Percentiles rank a stretch among this genome's conserved stretches.
These are phyloP conservation scores for Capsicum rhomboideum DNA, from an alignment of 257 asterid species.

Conservation along the genomic window DNA sequence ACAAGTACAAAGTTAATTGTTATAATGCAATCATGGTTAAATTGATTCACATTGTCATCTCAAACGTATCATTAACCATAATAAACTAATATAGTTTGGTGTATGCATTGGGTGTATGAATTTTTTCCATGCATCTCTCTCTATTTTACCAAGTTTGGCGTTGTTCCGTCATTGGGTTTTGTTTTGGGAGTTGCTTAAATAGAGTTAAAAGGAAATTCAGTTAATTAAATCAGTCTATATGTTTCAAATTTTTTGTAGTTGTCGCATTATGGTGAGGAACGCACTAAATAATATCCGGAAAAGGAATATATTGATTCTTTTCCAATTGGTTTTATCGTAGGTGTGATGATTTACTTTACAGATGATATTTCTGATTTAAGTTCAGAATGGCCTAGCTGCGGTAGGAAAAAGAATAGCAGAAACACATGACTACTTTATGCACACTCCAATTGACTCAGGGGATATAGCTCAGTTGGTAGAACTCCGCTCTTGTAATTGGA, in stretches of 20 bases:
- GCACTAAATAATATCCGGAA: not conserved
- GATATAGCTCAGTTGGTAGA: not conserved
- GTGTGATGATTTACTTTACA: not conserved
- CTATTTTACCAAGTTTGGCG: not conserved
- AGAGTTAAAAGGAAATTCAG: not conserved
- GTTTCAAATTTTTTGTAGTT: too few species aligned
- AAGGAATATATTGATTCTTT: not conserved
- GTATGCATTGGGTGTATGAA: not conserved
- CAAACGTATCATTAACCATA: not conserved
- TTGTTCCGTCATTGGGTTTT: not conserved
- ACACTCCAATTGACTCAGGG: not conserved
- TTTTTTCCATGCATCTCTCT: not conserved
- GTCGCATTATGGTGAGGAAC: not conserved
- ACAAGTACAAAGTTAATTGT: not conserved
- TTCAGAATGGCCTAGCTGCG: not conserved
- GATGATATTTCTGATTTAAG: not conserved
- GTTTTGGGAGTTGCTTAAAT: not conserved
- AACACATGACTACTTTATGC: not conserved
- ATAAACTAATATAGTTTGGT: not conserved
- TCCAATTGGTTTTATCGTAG: not conserved
- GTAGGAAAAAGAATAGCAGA: not conserved
- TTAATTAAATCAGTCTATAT: too few species aligned
- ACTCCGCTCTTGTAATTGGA: not conserved
- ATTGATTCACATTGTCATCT: not conserved
- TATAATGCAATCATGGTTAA: not conserved